phyloP scores from a whole-genome alignment of 1,139 yeast genomes.

The Candida sp. region DNA sequence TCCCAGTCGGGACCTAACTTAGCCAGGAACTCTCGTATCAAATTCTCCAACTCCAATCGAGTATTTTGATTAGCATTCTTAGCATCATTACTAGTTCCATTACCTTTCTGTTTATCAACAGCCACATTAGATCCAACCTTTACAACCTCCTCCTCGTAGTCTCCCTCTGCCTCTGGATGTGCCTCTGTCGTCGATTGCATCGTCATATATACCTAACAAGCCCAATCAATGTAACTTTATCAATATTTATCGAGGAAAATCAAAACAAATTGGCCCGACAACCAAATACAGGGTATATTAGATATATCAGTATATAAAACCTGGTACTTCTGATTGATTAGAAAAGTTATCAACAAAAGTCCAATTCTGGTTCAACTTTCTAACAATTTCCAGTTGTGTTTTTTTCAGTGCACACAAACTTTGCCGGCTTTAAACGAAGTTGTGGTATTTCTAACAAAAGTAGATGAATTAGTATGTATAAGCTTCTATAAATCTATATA shows the following conservation, averaged over 20 bases:
- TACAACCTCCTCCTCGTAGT: background rate
- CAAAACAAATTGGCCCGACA: background rate
- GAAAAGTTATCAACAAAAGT: background rate
- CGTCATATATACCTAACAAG: background rate
- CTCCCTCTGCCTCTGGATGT: background rate
- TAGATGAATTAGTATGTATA: no score
- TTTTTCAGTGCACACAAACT: background rate
- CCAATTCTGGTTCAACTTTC: background rate
- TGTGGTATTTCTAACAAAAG: no score
- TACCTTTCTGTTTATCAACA: background rate
- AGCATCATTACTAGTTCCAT: background rate
- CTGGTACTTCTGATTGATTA: background rate
- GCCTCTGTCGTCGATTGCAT: background rate
- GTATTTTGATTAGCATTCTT: slow-evolving; percentile 18
- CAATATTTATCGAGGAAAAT: background rate
- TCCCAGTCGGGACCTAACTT: slow-evolving; percentile 82
- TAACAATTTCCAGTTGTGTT: background rate
- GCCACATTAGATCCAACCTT: background rate
- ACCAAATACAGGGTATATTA: background rate
- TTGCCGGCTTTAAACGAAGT: no score
- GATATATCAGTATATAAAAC: background rate
- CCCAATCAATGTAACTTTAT: background rate
- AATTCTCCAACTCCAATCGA: slow-evolving; percentile 67
- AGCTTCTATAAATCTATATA: background rate
- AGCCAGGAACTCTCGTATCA: slow-evolving; percentile 72